Base-by-base conservation (phyloP, 2,329 filamentous ascomycete genomes). In the Gremmenia infestans region DNA sequence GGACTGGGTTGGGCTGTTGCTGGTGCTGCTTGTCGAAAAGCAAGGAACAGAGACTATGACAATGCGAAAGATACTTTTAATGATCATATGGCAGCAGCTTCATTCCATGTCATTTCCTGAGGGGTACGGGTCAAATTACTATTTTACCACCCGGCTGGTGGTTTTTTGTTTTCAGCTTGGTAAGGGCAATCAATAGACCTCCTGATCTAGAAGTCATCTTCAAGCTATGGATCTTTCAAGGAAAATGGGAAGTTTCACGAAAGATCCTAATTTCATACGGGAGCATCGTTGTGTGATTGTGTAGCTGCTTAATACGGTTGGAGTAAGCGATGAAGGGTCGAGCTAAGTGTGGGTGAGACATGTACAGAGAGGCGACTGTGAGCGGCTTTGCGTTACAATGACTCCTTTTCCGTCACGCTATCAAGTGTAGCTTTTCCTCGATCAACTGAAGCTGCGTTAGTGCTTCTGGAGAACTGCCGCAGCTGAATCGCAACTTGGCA, bases 51-150 rank as follows among this genome's bases (percentile, higher is more conserved):
- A 40, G 9, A 3, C n/a, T 17, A 40, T 40, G 15, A 15, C 37
- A 2, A n/a, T 17, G 14, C 4, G 14, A 12, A 40, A 40, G 37
- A n/a, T 40, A 9, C 14, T 1, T n/a, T 12, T 1, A 11, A 40
- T 17, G 15, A 40, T 14, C 37, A 40, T 17, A 91, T 92, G 64
- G 65, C 65, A 32, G 60, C 64, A 8, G 64, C 63, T 4, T 50
- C 65, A n/a, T 60, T 63, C 4, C 63, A 66, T 54, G 63, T 8
- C 28, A 6, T 25, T 7, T 66, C 19, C 62, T 64, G 17, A 91
- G 37, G 37, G 87, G 91, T 2, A 93, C 89, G 0, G 87, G 96
- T 55, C 92, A 96, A 73, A 97, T 92, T 0, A 89, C 91, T 1
- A 80, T 96, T 25, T 83, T 67, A 96, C 95, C 68, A 90, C 87